Percentiles rank a stretch among this genome's conserved stretches.
Evolutionary conservation across 306 rosid species (phyloP).

Genomic region (Gastrolobium bilobum): DNA sequence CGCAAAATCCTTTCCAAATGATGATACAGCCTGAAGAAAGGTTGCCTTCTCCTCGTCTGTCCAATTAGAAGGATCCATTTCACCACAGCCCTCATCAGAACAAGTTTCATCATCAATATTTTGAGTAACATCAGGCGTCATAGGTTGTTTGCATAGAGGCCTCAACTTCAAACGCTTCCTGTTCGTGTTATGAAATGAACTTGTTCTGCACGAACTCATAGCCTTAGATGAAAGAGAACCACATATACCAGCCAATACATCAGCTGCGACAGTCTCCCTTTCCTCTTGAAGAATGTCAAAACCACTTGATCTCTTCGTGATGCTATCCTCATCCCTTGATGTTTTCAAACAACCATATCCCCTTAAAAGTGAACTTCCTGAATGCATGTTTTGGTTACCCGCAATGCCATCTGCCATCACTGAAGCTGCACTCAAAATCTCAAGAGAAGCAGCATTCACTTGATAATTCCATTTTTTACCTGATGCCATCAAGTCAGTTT

Average conservation of each 20-base stretch:
- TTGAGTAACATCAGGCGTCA: slow-evolving; percentile 52
- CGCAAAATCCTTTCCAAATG: slow-evolving; percentile 75
- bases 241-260: slow-evolving; percentile 76
- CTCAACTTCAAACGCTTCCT: slow-evolving; percentile 58
- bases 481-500: slow-evolving; percentile 58
- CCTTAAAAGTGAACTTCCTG: slow-evolving; percentile 61
- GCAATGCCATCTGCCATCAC: slow-evolving; percentile 56
- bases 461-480: slow-evolving; percentile 71
- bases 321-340: slow-evolving; percentile 48
- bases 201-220: slow-evolving; percentile 67
- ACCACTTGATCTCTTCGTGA: slow-evolving; percentile 50
- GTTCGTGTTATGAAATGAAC: slow-evolving; percentile 62
- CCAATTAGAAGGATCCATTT: slow-evolving; percentile 81
- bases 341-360: slow-evolving; percentile 47
- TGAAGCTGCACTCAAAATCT: slow-evolving; percentile 79
- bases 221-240: slow-evolving; percentile 79
- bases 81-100: slow-evolving; percentile 84
- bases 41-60: slow-evolving; percentile 80
- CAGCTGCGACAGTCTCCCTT: slow-evolving; percentile 73
- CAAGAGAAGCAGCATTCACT: slow-evolving; percentile 69
- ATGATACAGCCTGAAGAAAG: slow-evolving; percentile 78
- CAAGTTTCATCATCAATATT: slow-evolving; percentile 68
- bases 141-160: slow-evolving; percentile 47
- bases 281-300: slow-evolving; percentile 64
- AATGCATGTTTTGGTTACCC: slow-evolving; percentile 48